A percentile compares a stretch with the other conserved stretches of the same genome.
Evolutionary conservation across 345 rosid genomes (phyloP).

Genomic region (Salix exigua): DNA sequence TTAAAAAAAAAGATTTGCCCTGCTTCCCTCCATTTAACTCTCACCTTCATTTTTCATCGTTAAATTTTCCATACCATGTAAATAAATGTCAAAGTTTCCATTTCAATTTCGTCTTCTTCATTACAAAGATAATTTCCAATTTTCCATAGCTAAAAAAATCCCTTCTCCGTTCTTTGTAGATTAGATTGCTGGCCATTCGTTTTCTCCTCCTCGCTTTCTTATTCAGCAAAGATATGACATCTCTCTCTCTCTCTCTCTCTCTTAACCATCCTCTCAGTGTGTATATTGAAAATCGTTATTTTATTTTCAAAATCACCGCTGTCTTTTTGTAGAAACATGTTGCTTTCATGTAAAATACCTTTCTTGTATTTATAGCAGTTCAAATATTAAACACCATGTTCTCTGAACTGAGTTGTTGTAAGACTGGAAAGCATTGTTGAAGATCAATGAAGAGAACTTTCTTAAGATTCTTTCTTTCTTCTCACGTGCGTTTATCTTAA

Average conservation of each 20-base stretch:
- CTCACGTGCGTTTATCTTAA: background rate
- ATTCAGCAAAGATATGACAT: background rate
- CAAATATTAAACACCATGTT: background rate
- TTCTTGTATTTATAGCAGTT: background rate
- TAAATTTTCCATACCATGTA: no score
- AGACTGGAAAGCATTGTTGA: background rate
- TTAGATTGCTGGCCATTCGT: slow-evolving; percentile 23
- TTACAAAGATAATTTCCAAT: background rate
- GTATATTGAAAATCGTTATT: background rate
- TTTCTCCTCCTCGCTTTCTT: background rate
- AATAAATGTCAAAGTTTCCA: background rate
- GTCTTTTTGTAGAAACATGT: background rate
- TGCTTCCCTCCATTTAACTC: background rate
- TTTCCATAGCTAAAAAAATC: background rate
- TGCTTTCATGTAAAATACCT: background rate
- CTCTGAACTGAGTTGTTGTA: background rate
- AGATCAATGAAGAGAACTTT: background rate
- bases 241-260: background rate
- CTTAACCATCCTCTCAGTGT: background rate
- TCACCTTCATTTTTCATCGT: no score
- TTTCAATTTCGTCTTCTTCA: slow-evolving; percentile 2
- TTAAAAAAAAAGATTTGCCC: background rate
- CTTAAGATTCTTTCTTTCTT: background rate
- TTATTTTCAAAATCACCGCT: background rate
- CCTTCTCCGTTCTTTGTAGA: background rate